A percentile compares a stretch with the other conserved stretches of the same genome.
Conservation (phyloP, 352 stramenopile species). For the Phytopythium boreale region DNA sequence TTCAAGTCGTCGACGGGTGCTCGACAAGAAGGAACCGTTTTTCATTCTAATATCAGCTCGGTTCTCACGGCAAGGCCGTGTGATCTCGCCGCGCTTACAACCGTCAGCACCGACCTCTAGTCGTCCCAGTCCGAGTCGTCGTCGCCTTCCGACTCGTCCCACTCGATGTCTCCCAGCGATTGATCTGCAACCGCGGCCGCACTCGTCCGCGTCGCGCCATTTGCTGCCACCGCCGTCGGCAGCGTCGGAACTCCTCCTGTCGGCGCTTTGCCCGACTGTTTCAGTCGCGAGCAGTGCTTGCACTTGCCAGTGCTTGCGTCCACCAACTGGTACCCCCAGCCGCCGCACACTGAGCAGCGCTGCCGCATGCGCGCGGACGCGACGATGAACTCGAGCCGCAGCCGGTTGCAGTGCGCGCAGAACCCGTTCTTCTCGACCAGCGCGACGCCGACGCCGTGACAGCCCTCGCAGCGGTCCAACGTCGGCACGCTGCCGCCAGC, state of each 20-base stretch:
- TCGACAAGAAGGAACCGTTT: too few relatives aligned
- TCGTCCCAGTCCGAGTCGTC: conserved; percentile 49
- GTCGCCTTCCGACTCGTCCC: conserved; percentile 42
- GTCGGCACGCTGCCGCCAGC: conserved; percentile 20
- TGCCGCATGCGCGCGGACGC: conserved; percentile 55
- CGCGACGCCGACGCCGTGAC: conserved; percentile 45
- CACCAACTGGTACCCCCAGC: conserved; percentile 59
- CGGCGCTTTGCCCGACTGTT: not conserved
- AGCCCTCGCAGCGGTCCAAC: conserved; percentile 51
- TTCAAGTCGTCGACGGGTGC: too few relatives aligned
- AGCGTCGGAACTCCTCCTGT: conserved; percentile 3
- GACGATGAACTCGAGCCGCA: conserved; percentile 69
- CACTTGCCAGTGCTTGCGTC: conserved; percentile 42
- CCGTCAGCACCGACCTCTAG: conserved; percentile 5
- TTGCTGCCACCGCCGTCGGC: not conserved
- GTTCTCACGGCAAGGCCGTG: not conserved
- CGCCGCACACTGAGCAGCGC: conserved; percentile 44
- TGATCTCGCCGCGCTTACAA: not conserved
- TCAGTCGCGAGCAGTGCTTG: conserved; percentile 40
- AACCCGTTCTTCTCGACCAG: conserved; percentile 70
- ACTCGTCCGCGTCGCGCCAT: conserved; percentile 4
- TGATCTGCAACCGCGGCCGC: conserved; percentile 7
- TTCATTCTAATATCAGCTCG: too few relatives aligned
- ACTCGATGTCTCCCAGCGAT: conserved; percentile 27
- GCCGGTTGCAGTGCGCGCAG: conserved; percentile 65